Evolutionary conservation across 768 basidiomycete genomes (phyloP).

Genomic region (Agrocybe chaxingu): DNA sequence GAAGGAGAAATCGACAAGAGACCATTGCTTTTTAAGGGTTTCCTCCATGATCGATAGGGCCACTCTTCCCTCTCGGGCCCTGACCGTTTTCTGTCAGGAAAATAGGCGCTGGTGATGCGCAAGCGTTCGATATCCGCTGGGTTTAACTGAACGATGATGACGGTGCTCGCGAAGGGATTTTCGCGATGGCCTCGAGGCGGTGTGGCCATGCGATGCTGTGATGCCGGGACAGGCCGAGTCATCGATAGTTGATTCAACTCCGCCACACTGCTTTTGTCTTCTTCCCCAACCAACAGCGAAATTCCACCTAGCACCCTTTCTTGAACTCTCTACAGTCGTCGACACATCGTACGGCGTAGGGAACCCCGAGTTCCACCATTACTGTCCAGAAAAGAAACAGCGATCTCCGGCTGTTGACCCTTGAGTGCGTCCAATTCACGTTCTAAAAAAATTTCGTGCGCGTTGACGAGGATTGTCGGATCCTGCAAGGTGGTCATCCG

Average conservation of each 20-base stretch:
- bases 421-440: constrained; percentile 48
- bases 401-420: constrained; percentile 82
- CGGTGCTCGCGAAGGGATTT: constrained; percentile 48
- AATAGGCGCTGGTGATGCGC: not conserved
- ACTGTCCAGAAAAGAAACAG: constrained; percentile 73
- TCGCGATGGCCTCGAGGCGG: no score
- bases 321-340: not conserved
- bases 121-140: not conserved
- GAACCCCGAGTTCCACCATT: constrained; percentile 45
- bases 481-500: constrained; percentile 66
- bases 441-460: constrained; percentile 12
- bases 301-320: not conserved
- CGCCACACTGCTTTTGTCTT: not conserved
- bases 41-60: constrained; percentile 4
- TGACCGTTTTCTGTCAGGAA: not conserved
- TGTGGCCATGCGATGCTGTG: no score
- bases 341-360: constrained; percentile 11
- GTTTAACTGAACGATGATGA: constrained; percentile 85
- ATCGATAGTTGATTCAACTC: constrained; percentile 9
- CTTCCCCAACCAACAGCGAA: not conserved
- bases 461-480: constrained; percentile 15
- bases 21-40: constrained; percentile 3
- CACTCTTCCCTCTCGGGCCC: not conserved
- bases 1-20: not conserved
- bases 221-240: constrained; percentile 5